Conservation (phyloP, 2,329 filamentous ascomycete species). For the Diaporthe helianthi region DNA sequence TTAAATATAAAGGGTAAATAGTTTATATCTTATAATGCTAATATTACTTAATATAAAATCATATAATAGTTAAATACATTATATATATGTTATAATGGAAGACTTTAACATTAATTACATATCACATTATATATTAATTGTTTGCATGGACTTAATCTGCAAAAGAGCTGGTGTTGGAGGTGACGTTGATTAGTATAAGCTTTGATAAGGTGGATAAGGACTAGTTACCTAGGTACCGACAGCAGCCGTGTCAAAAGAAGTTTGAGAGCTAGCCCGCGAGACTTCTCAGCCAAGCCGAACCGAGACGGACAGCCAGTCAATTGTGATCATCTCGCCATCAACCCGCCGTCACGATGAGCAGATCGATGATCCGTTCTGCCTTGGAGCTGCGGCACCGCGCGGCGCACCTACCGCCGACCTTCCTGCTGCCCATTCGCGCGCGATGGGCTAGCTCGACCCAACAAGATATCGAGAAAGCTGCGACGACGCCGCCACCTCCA, state of each 20-base stretch:
- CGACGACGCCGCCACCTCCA: conserved; percentile 34
- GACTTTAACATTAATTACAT: too few species aligned
- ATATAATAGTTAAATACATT: too few species aligned
- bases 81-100: too few species aligned
- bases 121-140: too few species aligned
- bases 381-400: conserved; percentile 63
- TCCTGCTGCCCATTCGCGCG: conserved; percentile 59
- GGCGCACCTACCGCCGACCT: conserved; percentile 55
- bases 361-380: conserved; percentile 68
- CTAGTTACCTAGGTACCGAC: not conserved
- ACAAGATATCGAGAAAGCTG: conserved; percentile 53
- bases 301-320: not conserved
- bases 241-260: conserved; percentile 5
- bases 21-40: too few species aligned
- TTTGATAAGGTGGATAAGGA: conserved; percentile 6
- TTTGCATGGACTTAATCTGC: too few species aligned
- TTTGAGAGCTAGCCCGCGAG: conserved; percentile 6
- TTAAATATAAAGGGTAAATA: too few species aligned
- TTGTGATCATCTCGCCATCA: not conserved
- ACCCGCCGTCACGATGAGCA: conserved; percentile 53
- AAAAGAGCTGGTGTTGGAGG: too few species aligned
- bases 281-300: not conserved
- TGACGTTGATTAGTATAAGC: not conserved
- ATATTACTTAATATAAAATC: too few species aligned
- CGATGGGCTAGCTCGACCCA: conserved; percentile 57